These are phyloP conservation scores for Ceratocystis ficicola DNA, from an alignment of 2,329 filamentous ascomycete species.

Conservation along the genomic window DNA sequence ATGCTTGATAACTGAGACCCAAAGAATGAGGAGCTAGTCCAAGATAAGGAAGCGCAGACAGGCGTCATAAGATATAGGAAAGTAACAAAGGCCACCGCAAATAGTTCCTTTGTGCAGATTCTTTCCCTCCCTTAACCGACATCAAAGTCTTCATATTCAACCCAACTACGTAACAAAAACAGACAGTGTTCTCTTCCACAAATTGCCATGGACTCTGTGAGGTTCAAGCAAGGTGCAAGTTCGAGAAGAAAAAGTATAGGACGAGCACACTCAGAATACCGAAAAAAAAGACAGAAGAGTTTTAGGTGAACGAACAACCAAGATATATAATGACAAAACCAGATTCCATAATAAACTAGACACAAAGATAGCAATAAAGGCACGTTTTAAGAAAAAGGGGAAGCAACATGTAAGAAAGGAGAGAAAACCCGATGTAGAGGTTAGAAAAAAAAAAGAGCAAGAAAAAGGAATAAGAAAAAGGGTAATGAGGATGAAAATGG, in stretches of 20 bases:
- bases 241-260: constrained; percentile 33
- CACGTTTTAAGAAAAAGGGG: background rate
- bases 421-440: background rate
- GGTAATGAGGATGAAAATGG: background rate
- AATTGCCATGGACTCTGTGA: too few relatives aligned
- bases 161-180: too few relatives aligned
- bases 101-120: too few relatives aligned
- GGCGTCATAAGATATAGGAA: too few relatives aligned
- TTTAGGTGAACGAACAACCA: background rate
- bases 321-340: constrained; percentile 8
- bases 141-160: too few relatives aligned
- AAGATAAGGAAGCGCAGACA: too few relatives aligned
- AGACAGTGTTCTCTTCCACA: too few relatives aligned
- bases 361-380: constrained; percentile 10
- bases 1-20: too few relatives aligned
- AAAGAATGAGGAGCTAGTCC: too few relatives aligned
- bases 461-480: background rate
- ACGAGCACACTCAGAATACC: background rate
- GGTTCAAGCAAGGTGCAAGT: too few relatives aligned
- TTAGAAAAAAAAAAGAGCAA: background rate
- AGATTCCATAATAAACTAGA: constrained; percentile 3
- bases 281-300: background rate
- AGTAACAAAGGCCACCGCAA: too few relatives aligned
- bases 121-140: too few relatives aligned
- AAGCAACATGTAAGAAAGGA: background rate